phyloP scores from a whole-genome alignment of 805 yeast genomes.

The Ogataea nakhonphanomensis region DNA sequence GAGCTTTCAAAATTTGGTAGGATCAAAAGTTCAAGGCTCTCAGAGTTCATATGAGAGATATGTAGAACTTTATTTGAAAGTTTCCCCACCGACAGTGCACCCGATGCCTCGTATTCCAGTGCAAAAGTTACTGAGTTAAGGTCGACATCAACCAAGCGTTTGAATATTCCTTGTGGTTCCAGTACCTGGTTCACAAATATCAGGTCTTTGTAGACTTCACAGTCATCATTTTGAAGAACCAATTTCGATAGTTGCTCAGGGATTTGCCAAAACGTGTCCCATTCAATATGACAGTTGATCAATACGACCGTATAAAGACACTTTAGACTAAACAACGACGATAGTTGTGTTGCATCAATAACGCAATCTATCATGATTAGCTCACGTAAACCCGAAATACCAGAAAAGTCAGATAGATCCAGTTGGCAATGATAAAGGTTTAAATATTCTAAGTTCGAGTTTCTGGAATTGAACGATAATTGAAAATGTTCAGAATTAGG shows the following conservation, averaged over 20 bases:
- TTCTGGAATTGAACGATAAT: constrained; percentile 1
- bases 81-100: constrained; percentile 8
- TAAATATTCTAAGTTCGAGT: constrained; percentile 7
- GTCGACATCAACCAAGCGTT: constrained; percentile 8
- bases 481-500: constrained; percentile 4
- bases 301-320: constrained; percentile 12
- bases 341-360: constrained; percentile 8
- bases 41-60: constrained; percentile 7
- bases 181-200: constrained; percentile 5
- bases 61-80: background rate
- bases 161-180: background rate
- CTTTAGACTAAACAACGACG: constrained; percentile 9
- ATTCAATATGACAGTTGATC: constrained; percentile 21
- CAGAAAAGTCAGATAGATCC: constrained; percentile 10
- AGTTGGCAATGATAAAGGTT: constrained; percentile 17
- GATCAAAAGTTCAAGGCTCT: constrained; percentile 11
- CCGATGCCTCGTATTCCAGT: background rate
- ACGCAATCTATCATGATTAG: constrained; percentile 22
- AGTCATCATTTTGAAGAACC: constrained; percentile 18
- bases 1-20: constrained; percentile 17
- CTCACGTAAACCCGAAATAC: constrained; percentile 11
- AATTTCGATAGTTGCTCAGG: constrained; percentile 17
- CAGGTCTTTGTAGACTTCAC: constrained; percentile 17
- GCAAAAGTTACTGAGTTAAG: constrained; percentile 16
- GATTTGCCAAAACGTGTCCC: constrained; percentile 18